Evolutionary conservation across 225 moss, liverwort and hornwort genomes (phyloP), one percentile per base, ranked within the genome.

Genomic region (Polytrichum commune): DNA sequence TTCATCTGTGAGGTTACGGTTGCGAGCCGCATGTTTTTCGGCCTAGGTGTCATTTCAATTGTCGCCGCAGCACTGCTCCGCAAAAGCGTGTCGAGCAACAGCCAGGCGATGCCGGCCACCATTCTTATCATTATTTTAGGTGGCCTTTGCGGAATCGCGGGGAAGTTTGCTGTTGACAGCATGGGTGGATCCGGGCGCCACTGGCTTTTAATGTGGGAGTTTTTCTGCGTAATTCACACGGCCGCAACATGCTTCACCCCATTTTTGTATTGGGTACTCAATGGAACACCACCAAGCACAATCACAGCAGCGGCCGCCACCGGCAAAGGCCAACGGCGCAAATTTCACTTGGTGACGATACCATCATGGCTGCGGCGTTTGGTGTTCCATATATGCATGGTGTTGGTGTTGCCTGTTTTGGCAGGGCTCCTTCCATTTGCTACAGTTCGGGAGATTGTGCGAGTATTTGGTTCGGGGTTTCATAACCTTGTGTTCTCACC

Each of bases 101-200:
- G 95, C 64, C 94, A 91, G 73, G 87, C 94, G 2, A 98, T 98
- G 97, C 95, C 97, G 18, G 85, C 91, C n/a, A 92, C 94, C 38
- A 84, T 95, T 20, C 80, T 98, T 53, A n/a, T 98, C 18, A 81
- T 98, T 63, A 84, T 93, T 19, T 73, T 98, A 55, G 94, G 87
- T 13, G 91, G 86, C 23, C 68, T 95, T 6, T 98, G 95, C 69
- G 94, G 97, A 19, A 0, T 95, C 23, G 90, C 90, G 22, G 95
- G 97, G 8, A 98, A 93, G 69, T 9, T 93, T 6, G 94, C 97
- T 18, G 81, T 98, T 70, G 95, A 98, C 76, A 95, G 91, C 54
- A 83, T 98, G 85, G 97, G 97, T 26, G 97, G 97, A 46, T 88
- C 89, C 63, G 97, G 97, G 18, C 75, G 75, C 71, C 85, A 84